Conservation (phyloP, 2,329 filamentous ascomycete species). For the Curvularia sp. region DNA sequence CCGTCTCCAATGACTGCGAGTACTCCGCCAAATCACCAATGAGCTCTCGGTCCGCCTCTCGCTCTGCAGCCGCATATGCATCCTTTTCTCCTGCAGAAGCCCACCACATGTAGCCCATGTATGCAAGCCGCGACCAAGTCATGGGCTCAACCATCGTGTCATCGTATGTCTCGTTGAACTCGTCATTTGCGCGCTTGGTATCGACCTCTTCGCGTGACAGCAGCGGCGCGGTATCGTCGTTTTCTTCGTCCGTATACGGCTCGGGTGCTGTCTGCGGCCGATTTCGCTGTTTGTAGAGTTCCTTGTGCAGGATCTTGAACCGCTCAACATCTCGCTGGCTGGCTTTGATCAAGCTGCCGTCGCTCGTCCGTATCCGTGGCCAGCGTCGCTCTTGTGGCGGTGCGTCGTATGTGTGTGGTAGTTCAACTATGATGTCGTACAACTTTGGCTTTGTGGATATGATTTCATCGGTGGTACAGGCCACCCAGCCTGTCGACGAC, state of each 20-base stretch:
- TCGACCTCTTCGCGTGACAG: conserved; percentile 35
- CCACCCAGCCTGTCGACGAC: conserved; percentile 75
- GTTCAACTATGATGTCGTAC: conserved; percentile 87
- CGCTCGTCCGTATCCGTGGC: conserved; percentile 73
- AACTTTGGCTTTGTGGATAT: conserved; percentile 83
- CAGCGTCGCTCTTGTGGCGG: conserved; percentile 66
- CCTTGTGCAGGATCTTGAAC: conserved; percentile 55
- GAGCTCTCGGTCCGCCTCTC: conserved; percentile 57
- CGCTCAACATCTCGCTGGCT: conserved; percentile 89
- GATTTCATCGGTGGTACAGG: conserved; percentile 94
- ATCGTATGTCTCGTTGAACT: conserved; percentile 46
- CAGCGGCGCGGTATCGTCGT: conserved; percentile 34
- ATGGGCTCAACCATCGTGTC: conserved; percentile 60
- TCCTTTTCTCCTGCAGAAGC: conserved; percentile 79
- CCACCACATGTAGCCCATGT: conserved; percentile 90
- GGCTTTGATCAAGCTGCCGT: conserved; percentile 74
- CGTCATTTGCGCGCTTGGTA: conserved; percentile 40
- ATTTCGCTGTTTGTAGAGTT: conserved; percentile 43
- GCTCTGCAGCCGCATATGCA: conserved; percentile 61
- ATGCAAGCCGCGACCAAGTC: conserved; percentile 75
- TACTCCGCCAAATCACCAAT: conserved; percentile 53
- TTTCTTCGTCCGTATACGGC: conserved; percentile 31
- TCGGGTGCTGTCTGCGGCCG: conserved; percentile 32
- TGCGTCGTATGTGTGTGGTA: conserved; percentile 70
- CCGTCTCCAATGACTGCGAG: conserved; percentile 65